Percentiles rank a stretch among this genome's conserved stretches.
Evolutionary conservation across 192 early-diverging fungal genomes (phyloP).

Genomic region (Coemansia sp.): DNA sequence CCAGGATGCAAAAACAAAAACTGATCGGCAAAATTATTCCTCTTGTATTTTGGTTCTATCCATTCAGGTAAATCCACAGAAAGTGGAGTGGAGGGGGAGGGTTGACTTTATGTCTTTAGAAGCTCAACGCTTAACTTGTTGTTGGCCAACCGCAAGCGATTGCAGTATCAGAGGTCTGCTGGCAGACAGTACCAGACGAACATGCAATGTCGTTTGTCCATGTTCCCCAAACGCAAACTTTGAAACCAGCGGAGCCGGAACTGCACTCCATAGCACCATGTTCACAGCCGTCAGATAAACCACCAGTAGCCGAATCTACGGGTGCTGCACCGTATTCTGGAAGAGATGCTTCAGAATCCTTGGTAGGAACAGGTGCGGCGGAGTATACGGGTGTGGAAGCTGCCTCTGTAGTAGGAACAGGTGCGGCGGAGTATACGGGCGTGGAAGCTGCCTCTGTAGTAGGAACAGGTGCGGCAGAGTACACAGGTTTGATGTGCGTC

Average conservation of each 20-base stretch:
- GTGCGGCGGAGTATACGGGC: conserved; percentile 3
- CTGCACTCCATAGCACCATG: conserved; percentile 34
- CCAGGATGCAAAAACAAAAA: background rate
- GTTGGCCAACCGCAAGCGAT: conserved; percentile 3
- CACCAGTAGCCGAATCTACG: background rate
- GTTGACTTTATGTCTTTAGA: background rate
- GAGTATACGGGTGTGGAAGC: background rate
- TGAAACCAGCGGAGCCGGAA: conserved; percentile 21
- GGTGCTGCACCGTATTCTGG: background rate
- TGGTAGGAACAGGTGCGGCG: background rate
- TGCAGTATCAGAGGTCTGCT: conserved; percentile 7
- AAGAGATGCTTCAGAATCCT: conserved; percentile 8
- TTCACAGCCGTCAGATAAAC: conserved; percentile 11
- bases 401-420: background rate
- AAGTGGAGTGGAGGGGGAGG: background rate
- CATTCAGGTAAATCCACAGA: background rate
- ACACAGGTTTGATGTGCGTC: background rate
- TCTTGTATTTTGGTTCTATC: background rate
- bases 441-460: background rate
- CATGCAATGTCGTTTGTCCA: conserved; percentile 23
- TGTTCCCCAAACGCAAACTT: conserved; percentile 40
- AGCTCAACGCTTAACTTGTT: background rate
- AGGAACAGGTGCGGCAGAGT: background rate
- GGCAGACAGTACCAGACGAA: conserved; percentile 24
- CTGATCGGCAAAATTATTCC: background rate